Conservation (phyloP, 371 early-diverging fungal species). For the Circinella umbellata region DNA sequence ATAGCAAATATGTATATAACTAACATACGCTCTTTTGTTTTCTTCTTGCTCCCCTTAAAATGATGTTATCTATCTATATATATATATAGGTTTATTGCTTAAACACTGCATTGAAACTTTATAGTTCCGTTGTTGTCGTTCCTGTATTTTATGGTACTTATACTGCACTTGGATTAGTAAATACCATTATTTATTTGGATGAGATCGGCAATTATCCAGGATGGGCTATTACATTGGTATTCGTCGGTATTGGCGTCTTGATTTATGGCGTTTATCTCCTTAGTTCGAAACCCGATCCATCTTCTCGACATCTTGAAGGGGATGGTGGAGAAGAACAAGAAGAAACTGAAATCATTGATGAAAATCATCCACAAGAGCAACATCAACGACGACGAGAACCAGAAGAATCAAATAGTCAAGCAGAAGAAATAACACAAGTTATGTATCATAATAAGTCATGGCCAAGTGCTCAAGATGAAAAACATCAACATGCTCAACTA, state of each 20-base stretch:
- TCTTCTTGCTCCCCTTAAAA: neutral
- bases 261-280: slow-evolving; percentile 62
- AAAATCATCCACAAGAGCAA: neutral
- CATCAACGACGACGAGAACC: neutral
- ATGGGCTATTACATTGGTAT: slow-evolving; percentile 62
- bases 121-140: slow-evolving; percentile 69
- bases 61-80: neutral
- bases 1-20: neutral
- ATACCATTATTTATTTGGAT: slow-evolving; percentile 68
- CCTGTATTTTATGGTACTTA: slow-evolving; percentile 77
- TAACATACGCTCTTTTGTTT: neutral
- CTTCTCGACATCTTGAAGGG: slow-evolving; percentile 15
- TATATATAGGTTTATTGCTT: slow-evolving; percentile 61
- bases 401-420: neutral
- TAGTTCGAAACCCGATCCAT: slow-evolving; percentile 63
- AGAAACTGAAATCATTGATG: neutral
- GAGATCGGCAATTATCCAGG: slow-evolving; percentile 61
- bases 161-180: slow-evolving; percentile 67
- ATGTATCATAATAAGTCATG: slow-evolving; percentile 15
- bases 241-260: slow-evolving; percentile 61
- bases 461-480: slow-evolving; percentile 14
- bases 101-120: slow-evolving; percentile 68
- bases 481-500: slow-evolving; percentile 1
- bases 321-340: slow-evolving; percentile 12
- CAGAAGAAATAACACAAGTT: neutral